Conservation (phyloP, 352 stramenopile species). For the Globisporangium camurandrum region DNA sequence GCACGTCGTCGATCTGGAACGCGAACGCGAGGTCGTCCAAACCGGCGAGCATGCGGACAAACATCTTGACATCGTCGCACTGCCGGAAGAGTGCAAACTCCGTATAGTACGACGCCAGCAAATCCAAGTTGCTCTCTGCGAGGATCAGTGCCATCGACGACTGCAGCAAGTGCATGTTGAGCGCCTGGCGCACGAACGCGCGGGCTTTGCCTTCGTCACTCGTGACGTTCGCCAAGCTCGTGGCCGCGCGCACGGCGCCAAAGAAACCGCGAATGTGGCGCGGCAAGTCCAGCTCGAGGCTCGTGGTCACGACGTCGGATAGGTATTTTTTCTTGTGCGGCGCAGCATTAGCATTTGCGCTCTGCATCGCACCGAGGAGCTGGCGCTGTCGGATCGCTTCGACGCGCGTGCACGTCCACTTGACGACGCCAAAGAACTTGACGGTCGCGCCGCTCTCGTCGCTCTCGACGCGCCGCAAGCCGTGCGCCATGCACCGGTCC, state of each 20-base stretch:
- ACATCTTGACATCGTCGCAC: conserved; percentile 70
- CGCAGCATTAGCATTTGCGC: conserved; percentile 12
- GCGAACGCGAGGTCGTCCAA: conserved; percentile 70
- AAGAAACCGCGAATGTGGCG: conserved; percentile 63
- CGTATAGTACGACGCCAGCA: conserved; percentile 76
- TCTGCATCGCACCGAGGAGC: conserved; percentile 59
- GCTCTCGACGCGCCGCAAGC: conserved; percentile 50
- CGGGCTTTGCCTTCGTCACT: conserved; percentile 73
- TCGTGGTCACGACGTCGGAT: conserved; percentile 61
- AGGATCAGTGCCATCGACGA: conserved; percentile 64
- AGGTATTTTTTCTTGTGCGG: conserved; percentile 20
- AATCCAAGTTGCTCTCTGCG: conserved; percentile 62
- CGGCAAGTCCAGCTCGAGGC: conserved; percentile 61
- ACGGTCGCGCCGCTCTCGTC: conserved; percentile 46
- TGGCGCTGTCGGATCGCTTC: conserved; percentile 65
- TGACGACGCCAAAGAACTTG: conserved; percentile 82
- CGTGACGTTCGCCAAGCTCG: conserved; percentile 52
- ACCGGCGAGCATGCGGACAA: conserved; percentile 51
- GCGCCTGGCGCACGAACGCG: conserved; percentile 68
- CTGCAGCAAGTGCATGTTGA: conserved; percentile 77
- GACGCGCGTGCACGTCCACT: conserved; percentile 80
- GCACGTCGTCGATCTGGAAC: conserved; percentile 70
- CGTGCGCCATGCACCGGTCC: conserved; percentile 63
- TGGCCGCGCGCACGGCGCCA: conserved; percentile 44
- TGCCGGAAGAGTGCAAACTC: conserved; percentile 74